Base-by-base conservation (phyloP, 805 yeast species). In the Myxozyma geophila region DNA sequence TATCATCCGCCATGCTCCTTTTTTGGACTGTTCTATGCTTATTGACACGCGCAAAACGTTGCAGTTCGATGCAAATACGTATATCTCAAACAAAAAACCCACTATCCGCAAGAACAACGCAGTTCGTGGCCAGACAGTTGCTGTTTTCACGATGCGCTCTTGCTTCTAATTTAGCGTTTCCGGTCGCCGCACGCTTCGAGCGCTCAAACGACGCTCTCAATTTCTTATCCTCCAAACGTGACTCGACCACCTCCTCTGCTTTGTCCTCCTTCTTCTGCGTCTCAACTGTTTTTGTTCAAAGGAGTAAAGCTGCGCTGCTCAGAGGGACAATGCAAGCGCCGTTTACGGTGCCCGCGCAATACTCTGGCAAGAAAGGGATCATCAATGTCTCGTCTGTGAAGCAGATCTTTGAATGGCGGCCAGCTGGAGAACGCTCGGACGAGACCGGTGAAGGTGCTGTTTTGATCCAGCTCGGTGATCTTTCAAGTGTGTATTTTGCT, bases 311-410 rank as follows among this genome's bases (percentile, higher is more conserved):
- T 9, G 53, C 5, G 43, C 17, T 17, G 23, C 28, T 33, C 46
- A 21, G 40, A 9, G 55, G 37, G 13, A 23, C 36, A 7, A 64
- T 64, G 67, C 62, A 52, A 48, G 67, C 68, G 17, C 64, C 69
- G 36, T 57, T 66, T 41, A 36, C 67, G 54, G 65, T 54, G 51
- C 69, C 66, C 3, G 69, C 68, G 2, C 62, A 55, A 51, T 52
- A 59, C 35, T 37, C 55, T 9, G 68, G 69, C n/a, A 66, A 66
- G 55, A 66, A 66, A 48, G 69, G 69, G 33, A 46, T 49, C n/a
- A 37, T 64, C 40, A 59, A 37, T 7, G 67, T 66, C 12, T 54
- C 64, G n/a, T 28, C 59, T 8, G 37, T 53, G 9, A 49, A 51
- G 48, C 51, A 44, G 35, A 28, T 64, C 19, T 48, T 66, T 52